phyloP scores from a whole-genome alignment of 2,329 filamentous ascomycete species.

The Fusarium dlaminii region DNA sequence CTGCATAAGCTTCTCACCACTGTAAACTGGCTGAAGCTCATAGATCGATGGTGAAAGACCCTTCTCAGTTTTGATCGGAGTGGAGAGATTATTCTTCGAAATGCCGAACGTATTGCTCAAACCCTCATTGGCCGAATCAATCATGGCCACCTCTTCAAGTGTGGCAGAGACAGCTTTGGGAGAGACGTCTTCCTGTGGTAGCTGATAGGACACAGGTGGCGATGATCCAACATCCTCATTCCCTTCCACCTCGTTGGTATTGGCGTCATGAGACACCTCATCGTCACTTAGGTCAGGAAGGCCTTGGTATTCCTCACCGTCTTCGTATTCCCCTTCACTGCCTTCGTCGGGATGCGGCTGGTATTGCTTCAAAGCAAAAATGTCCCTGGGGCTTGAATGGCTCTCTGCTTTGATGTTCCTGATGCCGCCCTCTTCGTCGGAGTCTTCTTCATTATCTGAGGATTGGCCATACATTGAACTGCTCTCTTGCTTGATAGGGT shows the following conservation, averaged over 20 bases:
- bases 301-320: not conserved
- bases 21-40: constrained; percentile 30
- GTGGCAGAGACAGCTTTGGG: not conserved
- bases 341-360: not conserved
- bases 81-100: not conserved
- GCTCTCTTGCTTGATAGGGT: not conserved
- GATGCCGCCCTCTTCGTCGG: not conserved
- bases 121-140: not conserved
- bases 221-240: constrained; percentile 2
- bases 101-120: not conserved
- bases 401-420: not conserved
- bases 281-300: not conserved
- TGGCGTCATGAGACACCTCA: not conserved
- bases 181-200: not conserved
- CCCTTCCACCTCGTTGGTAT: not conserved
- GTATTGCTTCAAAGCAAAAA: not conserved
- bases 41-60: not conserved
- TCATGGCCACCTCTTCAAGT: not conserved
- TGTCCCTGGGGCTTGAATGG: not conserved
- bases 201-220: constrained; percentile 6
- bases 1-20: constrained; percentile 12
- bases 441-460: not conserved
- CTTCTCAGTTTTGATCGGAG: not conserved
- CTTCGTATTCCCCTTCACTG: not conserved
- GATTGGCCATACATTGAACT: not conserved